Evolutionary conservation across 257 asterid genomes (phyloP), one percentile per base, ranked within the genome.

Genomic region (Rubia yunnanensis): DNA sequence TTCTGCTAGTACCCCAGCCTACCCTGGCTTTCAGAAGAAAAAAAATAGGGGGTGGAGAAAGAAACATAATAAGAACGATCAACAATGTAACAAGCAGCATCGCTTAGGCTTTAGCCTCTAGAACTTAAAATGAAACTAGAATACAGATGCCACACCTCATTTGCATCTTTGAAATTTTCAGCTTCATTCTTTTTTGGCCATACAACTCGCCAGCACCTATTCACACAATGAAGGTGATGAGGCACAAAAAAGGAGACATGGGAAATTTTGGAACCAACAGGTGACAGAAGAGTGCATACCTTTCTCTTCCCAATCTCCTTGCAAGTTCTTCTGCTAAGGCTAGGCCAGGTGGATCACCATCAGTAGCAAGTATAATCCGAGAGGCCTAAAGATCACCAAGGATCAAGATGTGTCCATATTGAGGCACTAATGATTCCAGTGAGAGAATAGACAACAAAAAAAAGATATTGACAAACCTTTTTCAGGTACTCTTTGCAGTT

Each of bases 321-420:
- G 97, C 96, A 78, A 89, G 96, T 82, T 89, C 97, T 84, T 92
- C 99, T 4, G 99, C 96, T 71, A 92, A 81, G 72, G 99, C 97
- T 79, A 84, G 97, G 59, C 99, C 96, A 55, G 97, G 97, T 72
- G 80, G 71, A 78, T 92, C 99, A 60, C 79, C 95, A 84, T 92
- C 97, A 68, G 96, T 92, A 49, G 99, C 99, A 76, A 92, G 89
- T 70, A 92, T 92, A 67, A 92, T 92, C 38, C 99, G 97, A 63
- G 99, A 90, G 59, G 96, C 94, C 99, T 88, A 72, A 53, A 38
- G 64, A 68, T 66, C 68, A 73, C 26, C 22, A 64, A 64, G 60
- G 57, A 71, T 63, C 49, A 39, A 74, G 62, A 70, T 17, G 26
- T 22, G 20, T 31, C 63, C 53, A 28, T n/a, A 3, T 52, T 26